These are phyloP conservation scores for Platanus orientalis DNA, from an alignment of 164 flowering plant genomes.

Conservation along the genomic window DNA sequence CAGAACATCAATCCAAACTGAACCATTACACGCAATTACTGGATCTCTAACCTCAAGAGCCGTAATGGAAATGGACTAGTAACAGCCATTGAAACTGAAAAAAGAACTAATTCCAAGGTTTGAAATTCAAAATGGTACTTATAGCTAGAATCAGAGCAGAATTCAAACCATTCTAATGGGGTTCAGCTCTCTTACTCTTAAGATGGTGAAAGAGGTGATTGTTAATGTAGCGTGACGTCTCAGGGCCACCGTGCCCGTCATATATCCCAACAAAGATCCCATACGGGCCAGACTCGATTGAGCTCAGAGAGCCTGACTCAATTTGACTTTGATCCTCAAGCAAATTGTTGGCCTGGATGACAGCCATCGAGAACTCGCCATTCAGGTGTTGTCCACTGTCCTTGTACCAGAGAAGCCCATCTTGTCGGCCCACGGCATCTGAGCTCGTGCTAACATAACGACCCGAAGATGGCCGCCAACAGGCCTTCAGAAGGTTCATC, in stretches of 20 bases:
- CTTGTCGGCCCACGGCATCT: constrained; percentile 57
- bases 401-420: constrained; percentile 82
- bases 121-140: neutral
- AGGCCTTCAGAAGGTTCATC: constrained; percentile 66
- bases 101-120: no score
- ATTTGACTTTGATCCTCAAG: constrained; percentile 88
- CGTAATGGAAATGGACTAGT: no score
- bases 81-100: no score
- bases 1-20: constrained; percentile 8
- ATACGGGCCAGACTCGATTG: constrained; percentile 55
- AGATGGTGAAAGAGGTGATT: constrained; percentile 73
- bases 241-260: constrained; percentile 92
- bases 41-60: neutral
- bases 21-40: neutral
- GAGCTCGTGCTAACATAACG: constrained; percentile 41
- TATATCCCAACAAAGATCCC: constrained; percentile 79
- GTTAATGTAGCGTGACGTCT: constrained; percentile 68
- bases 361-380: constrained; percentile 87
- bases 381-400: constrained; percentile 65
- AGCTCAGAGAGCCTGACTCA: constrained; percentile 66
- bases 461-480: constrained; percentile 58
- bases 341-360: constrained; percentile 73
- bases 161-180: neutral
- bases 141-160: neutral
- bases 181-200: constrained; percentile 43